Conservation (phyloP, 1,284 basidiomycete species). For the Xerocomus nothofagi region DNA sequence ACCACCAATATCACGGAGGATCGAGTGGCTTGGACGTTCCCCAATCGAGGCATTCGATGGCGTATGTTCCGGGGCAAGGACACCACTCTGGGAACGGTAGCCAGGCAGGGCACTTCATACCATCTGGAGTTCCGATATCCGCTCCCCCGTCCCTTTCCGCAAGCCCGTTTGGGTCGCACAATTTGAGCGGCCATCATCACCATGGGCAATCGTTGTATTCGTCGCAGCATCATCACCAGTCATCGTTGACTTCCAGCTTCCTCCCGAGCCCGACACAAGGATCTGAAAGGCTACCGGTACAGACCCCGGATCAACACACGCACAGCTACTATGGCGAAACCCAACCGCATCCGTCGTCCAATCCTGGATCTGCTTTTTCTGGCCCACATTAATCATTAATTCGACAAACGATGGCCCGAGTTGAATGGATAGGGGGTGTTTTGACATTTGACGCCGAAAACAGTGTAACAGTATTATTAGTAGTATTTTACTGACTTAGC, state of each 20-base stretch:
- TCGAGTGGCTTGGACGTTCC: conserved; percentile 26
- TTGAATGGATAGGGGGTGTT: conserved; percentile 20
- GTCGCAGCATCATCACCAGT: conserved; percentile 34
- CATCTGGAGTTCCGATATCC: conserved; percentile 53
- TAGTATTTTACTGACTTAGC: conserved; percentile 37
- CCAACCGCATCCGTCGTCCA: conserved; percentile 44
- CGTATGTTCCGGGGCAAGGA: conserved; percentile 30
- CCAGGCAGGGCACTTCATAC: conserved; percentile 40
- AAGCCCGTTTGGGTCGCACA: conserved; percentile 47
- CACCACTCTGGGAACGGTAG: conserved; percentile 35
- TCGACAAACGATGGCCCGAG: conserved; percentile 2
- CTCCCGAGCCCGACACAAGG: conserved; percentile 33
- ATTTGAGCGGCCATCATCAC: conserved; percentile 30
- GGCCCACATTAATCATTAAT: conserved; percentile 50
- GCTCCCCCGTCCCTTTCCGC: conserved; percentile 49
- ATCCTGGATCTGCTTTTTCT: conserved; percentile 47
- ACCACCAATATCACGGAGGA: conserved; percentile 28
- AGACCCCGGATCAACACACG: conserved; percentile 32
- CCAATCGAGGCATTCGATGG: conserved; percentile 33
- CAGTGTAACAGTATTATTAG: conserved; percentile 37
- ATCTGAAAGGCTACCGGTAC: conserved; percentile 35
- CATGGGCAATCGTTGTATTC: conserved; percentile 32
- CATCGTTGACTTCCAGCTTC: conserved; percentile 30
- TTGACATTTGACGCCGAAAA: conserved; percentile 21
- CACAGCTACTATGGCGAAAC: conserved; percentile 38